Evolutionary conservation across 352 stramenopile species (phyloP), one percentile per base, ranked within the genome.

Genomic region (Phytophthora syringae): DNA sequence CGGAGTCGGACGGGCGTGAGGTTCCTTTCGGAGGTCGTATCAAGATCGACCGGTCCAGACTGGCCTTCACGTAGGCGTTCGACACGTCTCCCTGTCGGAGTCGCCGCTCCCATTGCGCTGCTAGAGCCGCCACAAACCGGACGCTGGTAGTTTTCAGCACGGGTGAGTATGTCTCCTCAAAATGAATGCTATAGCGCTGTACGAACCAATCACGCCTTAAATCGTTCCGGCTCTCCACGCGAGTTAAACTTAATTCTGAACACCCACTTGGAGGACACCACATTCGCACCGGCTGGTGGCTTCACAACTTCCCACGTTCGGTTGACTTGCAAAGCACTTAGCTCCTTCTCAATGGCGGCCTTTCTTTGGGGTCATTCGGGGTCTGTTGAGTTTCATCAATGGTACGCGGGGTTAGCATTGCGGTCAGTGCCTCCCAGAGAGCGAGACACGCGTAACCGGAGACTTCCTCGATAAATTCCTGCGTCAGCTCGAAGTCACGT

Each of bases 181-280:
- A 64, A 15, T 64, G 32, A 7, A 64, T 21, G 2, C 22, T 34
- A n/a, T n/a, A 50, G 6, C 32, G 32, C 15, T 48, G 54, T 13
- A 22, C 30, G 20, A 52, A 54, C 54, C 9, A 49, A 52, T 2
- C 39, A 16, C 5, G 52, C 52, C 27, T 60, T 51, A n/a, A 60
- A 60, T 7, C 39, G 24, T n/a, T 60, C 52, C 1, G 43, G 39
- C 16, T 51, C 52, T 22, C 52, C 40, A n/a, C 12, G 37, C 2
- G 12, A 42, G 13, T 51, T 28, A 13, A 64, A 56, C 34, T 64
- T 64, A 10, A 64, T 51, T 15, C 44, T 51, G 25, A 37, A 64
- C 6, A 64, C 36, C 56, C 56, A 56, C 13, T 64, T 64, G 0
- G 44, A 53, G 3, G 32, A 42, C 7, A 64, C 36, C 32, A 54